Evolutionary conservation across 2,329 filamentous ascomycete genomes (phyloP).

Genomic region (Fusarium albidum): DNA sequence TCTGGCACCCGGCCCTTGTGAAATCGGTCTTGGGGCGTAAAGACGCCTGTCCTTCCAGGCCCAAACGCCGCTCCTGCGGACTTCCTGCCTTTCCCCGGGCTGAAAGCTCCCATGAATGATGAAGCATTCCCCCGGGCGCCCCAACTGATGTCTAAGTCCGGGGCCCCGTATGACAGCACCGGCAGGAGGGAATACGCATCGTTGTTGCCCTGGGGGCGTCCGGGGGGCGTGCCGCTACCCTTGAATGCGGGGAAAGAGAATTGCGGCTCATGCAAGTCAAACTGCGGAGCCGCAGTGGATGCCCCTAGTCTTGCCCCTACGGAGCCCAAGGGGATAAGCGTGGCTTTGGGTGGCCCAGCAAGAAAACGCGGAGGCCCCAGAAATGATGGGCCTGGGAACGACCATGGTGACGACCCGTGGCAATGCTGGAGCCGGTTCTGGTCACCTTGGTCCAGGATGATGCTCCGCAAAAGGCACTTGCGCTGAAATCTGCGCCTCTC

Average conservation of each 20-base stretch:
- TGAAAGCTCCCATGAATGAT: constrained; percentile 14
- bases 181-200: constrained; percentile 31
- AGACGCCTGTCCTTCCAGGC: background rate
- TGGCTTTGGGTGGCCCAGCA: constrained; percentile 18
- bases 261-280: constrained; percentile 44
- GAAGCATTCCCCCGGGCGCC: constrained; percentile 19
- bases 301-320: constrained; percentile 19
- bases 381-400: constrained; percentile 21
- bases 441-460: constrained; percentile 7
- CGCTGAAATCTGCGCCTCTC: background rate
- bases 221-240: constrained; percentile 28
- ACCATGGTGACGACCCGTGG: constrained; percentile 22
- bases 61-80: constrained; percentile 8
- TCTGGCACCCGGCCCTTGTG: constrained; percentile 1
- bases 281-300: constrained; percentile 43
- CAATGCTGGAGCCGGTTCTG: constrained; percentile 16
- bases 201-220: constrained; percentile 20
- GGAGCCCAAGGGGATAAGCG: constrained; percentile 31
- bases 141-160: constrained; percentile 31
- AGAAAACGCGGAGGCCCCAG: constrained; percentile 35
- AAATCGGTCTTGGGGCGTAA: constrained; percentile 12
- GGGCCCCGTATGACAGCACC: constrained; percentile 37
- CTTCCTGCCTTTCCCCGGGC: constrained; percentile 24
- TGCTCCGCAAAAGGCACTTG: background rate
- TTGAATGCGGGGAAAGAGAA: constrained; percentile 40